A percentile compares a stretch with the other conserved stretches of the same genome.
Conservation (phyloP, 768 basidiomycete species). For the Phaffia australis region DNA sequence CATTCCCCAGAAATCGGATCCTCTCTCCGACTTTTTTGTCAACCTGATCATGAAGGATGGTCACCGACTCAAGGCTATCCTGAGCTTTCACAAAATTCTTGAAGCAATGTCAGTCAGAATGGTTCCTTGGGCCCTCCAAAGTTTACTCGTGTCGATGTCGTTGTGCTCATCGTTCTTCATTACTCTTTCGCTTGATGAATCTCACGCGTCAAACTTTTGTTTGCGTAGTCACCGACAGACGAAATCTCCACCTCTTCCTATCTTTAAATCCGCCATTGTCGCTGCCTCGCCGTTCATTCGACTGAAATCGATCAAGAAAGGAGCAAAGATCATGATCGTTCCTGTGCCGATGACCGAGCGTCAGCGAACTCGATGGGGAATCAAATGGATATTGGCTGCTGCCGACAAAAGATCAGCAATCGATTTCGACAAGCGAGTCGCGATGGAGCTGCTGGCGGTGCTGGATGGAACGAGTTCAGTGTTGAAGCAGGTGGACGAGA, state of each 20-base stretch:
- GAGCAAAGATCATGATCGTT: conserved; percentile 54
- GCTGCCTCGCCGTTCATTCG: conserved; percentile 62
- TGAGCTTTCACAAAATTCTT: conserved; percentile 37
- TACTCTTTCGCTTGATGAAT: conserved; percentile 49
- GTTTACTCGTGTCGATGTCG: background rate
- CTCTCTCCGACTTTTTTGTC: conserved; percentile 58
- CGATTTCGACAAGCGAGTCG: conserved; percentile 57
- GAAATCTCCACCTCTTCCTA: conserved; percentile 63
- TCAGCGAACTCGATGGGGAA: conserved; percentile 59
- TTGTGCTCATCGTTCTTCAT: conserved; percentile 53
- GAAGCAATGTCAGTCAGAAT: background rate
- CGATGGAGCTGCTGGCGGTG: conserved; percentile 63
- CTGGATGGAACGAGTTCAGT: conserved; percentile 51
- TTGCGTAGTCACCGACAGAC: conserved; percentile 39
- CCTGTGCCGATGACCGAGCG: conserved; percentile 69
- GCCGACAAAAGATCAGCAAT: conserved; percentile 50
- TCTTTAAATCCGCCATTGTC: conserved; percentile 62
- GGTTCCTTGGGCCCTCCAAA: background rate
- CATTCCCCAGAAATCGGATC: conserved; percentile 42
- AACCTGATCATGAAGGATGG: conserved; percentile 56
- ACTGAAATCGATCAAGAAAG: conserved; percentile 48
- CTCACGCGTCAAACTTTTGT: background rate
- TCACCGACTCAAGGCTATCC: conserved; percentile 52
- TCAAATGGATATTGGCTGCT: conserved; percentile 60
- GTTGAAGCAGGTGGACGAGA: conserved; percentile 51